Conservation (phyloP, 2,329 filamentous ascomycete genomes). For the Ophiostoma montium region DNA sequence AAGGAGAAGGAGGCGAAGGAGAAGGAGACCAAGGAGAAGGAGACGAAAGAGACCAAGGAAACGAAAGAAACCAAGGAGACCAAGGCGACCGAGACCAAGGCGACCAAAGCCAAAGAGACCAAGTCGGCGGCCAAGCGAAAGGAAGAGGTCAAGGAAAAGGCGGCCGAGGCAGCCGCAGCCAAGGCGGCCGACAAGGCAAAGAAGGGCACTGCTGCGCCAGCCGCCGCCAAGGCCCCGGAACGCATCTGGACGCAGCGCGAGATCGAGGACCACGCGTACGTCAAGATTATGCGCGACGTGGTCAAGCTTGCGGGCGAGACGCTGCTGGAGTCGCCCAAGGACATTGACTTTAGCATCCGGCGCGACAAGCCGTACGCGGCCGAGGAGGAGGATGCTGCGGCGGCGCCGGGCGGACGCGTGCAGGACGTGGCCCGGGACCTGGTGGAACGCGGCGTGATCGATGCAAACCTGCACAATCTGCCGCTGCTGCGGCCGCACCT, state of each 20-base stretch:
- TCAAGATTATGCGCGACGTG: constrained; percentile 4
- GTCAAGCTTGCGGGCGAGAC: constrained; percentile 4
- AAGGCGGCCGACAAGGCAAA: constrained; percentile 3
- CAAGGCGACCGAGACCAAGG: constrained; percentile 11
- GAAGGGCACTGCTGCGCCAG: background rate
- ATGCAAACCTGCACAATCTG: background rate
- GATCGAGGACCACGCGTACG: constrained; percentile 7
- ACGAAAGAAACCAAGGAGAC: constrained; percentile 10
- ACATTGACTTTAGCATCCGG: background rate
- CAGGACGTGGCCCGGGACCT: constrained; percentile 14
- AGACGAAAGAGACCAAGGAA: background rate
- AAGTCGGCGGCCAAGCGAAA: constrained; percentile 2
- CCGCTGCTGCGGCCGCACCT: constrained; percentile 4
- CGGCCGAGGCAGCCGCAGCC: background rate
- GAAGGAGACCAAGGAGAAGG: constrained; percentile 10
- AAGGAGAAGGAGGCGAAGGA: background rate
- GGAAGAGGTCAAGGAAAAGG: constrained; percentile 4
- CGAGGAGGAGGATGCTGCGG: background rate
- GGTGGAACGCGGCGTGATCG: constrained; percentile 8
- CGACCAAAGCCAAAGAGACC: constrained; percentile 3
- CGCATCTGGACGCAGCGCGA: background rate
- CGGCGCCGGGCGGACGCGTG: constrained; percentile 1
- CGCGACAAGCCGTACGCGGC: background rate
- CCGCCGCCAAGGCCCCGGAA: background rate
- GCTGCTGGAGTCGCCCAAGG: background rate